Conservation (phyloP, 768 basidiomycete genomes). For the Chalciporus chontae region DNA sequence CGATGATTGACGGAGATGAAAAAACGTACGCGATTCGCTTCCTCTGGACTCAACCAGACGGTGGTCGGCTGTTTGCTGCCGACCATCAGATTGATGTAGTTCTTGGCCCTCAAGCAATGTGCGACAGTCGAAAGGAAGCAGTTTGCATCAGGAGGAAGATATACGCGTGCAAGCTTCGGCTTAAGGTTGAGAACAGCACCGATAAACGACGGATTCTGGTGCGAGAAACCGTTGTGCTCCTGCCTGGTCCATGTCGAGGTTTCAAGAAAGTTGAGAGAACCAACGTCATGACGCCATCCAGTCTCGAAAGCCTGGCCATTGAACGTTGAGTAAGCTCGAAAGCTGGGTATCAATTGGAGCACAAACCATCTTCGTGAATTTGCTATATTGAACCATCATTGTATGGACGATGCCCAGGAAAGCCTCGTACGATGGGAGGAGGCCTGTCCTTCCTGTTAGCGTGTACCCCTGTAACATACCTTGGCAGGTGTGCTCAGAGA, state of each 20-base stretch:
- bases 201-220: conserved; percentile 85
- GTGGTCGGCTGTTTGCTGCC: conserved; percentile 83
- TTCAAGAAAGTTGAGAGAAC: conserved; percentile 82
- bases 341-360: background rate
- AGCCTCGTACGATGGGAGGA: conserved; percentile 90
- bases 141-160: conserved; percentile 89
- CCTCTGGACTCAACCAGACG: conserved; percentile 74
- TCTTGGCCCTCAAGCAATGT: conserved; percentile 80
- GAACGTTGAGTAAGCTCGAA: background rate
- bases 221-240: conserved; percentile 88
- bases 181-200: conserved; percentile 83
- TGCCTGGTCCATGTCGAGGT: conserved; percentile 85
- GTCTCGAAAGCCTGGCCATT: conserved; percentile 48
- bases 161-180: conserved; percentile 65
- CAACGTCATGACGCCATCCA: conserved; percentile 65
- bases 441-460: conserved; percentile 77
- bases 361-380: conserved; percentile 79
- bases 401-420: conserved; percentile 89
- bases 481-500: conserved; percentile 86
- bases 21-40: conserved; percentile 56
- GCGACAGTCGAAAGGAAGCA: conserved; percentile 79
- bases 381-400: conserved; percentile 88
- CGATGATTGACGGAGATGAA: background rate
- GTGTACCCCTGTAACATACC: conserved; percentile 93
- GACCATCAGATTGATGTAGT: conserved; percentile 86